Evolutionary conservation across 495 filamentous ascomycete genomes (phyloP).

Genomic region (Neurospora sp.): DNA sequence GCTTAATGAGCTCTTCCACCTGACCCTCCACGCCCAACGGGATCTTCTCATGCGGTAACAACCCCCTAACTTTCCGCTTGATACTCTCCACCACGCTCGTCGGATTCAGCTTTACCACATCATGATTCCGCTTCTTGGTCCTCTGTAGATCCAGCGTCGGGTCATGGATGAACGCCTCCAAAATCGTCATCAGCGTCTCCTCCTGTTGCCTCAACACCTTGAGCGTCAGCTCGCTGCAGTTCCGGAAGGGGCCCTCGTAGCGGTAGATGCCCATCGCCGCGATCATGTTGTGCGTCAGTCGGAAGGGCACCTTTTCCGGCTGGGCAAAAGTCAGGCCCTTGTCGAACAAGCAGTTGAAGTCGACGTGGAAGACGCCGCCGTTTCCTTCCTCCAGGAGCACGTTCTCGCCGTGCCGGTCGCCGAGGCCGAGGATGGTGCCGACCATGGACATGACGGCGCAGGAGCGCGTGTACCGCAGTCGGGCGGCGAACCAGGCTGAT

Average conservation of each 20-base stretch:
- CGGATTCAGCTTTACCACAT: constrained; percentile 70
- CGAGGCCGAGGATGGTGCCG: constrained; percentile 85
- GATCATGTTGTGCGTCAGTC: constrained; percentile 95
- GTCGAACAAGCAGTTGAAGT: constrained; percentile 99
- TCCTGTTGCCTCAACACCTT: constrained; percentile 78
- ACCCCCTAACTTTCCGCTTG: constrained; percentile 71
- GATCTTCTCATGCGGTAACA: constrained; percentile 76
- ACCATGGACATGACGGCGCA: constrained; percentile 98
- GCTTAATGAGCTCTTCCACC: constrained; percentile 81
- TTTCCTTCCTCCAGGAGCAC: constrained; percentile 90
- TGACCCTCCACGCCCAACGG: constrained; percentile 91
- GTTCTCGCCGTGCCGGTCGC: constrained; percentile 97
- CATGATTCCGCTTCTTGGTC: constrained; percentile 54
- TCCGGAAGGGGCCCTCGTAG: constrained; percentile 85
- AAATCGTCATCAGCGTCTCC: constrained; percentile 90
- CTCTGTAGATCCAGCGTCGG: constrained; percentile 88
- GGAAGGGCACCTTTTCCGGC: constrained; percentile 94
- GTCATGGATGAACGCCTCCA: constrained; percentile 95
- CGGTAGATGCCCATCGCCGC: constrained; percentile 91
- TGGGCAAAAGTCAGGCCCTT: constrained; percentile 94
- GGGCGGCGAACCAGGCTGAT: constrained; percentile 79
- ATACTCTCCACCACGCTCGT: constrained; percentile 86
- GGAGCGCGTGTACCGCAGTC: constrained; percentile 85
- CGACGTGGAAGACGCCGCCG: constrained; percentile 91
- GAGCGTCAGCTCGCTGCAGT: constrained; percentile 80